Conservation (phyloP, 1,139 yeast genomes). For the Geotrichum australiense region DNA sequence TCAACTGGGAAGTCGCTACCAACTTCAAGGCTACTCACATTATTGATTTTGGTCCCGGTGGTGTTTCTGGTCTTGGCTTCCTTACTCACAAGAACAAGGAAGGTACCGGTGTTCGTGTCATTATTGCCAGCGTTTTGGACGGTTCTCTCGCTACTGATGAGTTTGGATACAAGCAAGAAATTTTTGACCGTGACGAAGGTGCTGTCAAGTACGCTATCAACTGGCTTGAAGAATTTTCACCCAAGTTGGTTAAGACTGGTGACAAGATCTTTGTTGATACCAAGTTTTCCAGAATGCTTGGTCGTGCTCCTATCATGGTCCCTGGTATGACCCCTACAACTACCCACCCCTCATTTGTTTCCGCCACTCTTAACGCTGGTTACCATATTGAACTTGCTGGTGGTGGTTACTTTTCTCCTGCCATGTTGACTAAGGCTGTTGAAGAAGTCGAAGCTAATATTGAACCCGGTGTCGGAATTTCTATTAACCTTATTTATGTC, state of each 20-base stretch:
- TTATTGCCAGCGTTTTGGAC: slow-evolving; percentile 88
- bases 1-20: slow-evolving; percentile 91
- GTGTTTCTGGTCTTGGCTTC: slow-evolving; percentile 92
- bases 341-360: slow-evolving; percentile 86
- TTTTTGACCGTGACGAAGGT: slow-evolving; percentile 62
- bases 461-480: slow-evolving; percentile 85
- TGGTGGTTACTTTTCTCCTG: slow-evolving; percentile 89
- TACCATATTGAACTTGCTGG: slow-evolving; percentile 97
- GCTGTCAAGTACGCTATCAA: slow-evolving; percentile 77
- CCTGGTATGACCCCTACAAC: slow-evolving; percentile 99
- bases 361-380: slow-evolving; percentile 92
- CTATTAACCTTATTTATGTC: slow-evolving; percentile 87
- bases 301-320: slow-evolving; percentile 94
- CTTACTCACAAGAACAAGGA: slow-evolving; percentile 96
- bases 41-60: slow-evolving; percentile 98
- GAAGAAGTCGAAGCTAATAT: slow-evolving; percentile 48
- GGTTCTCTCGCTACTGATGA: slow-evolving; percentile 61
- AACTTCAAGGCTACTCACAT: slow-evolving; percentile 76
- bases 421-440: slow-evolving; percentile 65
- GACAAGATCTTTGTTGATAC: slow-evolving; percentile 64
- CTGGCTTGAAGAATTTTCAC: slow-evolving; percentile 87
- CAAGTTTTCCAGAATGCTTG: slow-evolving; percentile 83
- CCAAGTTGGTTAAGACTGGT: slow-evolving; percentile 74
- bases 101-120: slow-evolving; percentile 94
- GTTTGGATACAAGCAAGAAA: slow-evolving; percentile 91